Evolutionary conservation across 805 yeast genomes (phyloP), one percentile per base, ranked within the genome.

Genomic region (Hanseniaspora occidentalis): DNA sequence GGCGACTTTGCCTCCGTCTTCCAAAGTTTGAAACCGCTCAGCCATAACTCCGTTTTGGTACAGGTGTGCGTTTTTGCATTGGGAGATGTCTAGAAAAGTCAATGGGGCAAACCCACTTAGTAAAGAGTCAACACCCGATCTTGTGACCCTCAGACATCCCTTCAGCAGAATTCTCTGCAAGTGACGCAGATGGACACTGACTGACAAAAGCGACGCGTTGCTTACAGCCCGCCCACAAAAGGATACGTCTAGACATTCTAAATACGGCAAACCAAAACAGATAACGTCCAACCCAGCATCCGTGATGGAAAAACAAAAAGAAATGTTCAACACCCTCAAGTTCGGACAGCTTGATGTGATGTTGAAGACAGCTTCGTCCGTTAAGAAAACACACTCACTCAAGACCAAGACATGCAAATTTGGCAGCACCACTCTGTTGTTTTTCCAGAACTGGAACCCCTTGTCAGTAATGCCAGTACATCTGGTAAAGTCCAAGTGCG

Each of bases 181-280:
- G 25, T 63, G 51, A 40, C 67, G 60, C 45, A 80, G 59, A 46
- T 75, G 72, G 25, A 73, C 54, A 2, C 83, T 73, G 8, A 82
- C 66, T 1, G 79, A 71, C 27, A 74, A 66, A 31, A 81, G 54
- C 1, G 85, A 75, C 14, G 77, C 68, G 50, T 82, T 89, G 50
- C 84, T 76, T 4, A 82, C 85, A 1, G 89, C 88, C 23, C 81
- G 70, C 3, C 89, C 89, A 58, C 89, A 82, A 51, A 79, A 82
- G 8, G 84, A 75, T 25, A 81, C 54, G 48, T 79, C 78, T 45
- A 82, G 58, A 17, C 59, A 56, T 34, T 64, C 55, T 43, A 82
- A 56, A 6, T 64, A 56, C 37, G 73, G 77, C 51, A 85, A 79
- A n/a, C 83, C 81, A 14, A 77, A 59, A 45, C 81, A 69, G 17